phyloP scores from a whole-genome alignment of 768 basidiomycete species.

The Auricularia sp. region DNA sequence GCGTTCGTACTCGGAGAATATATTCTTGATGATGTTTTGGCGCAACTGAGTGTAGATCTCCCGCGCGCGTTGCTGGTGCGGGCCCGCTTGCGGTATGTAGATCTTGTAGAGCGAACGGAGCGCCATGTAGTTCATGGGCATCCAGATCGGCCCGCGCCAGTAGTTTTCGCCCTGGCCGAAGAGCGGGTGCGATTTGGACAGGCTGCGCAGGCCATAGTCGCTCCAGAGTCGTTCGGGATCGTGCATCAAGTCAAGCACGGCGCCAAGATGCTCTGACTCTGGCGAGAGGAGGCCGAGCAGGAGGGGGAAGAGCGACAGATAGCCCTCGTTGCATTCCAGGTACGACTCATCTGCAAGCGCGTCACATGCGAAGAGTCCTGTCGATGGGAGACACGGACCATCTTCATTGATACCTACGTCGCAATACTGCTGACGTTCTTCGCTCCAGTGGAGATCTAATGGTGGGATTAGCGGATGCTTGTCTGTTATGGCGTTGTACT shows the following conservation, averaged over 20 bases:
- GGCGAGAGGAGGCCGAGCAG: constrained; percentile 70
- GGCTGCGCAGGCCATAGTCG: constrained; percentile 74
- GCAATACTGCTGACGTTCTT: constrained; percentile 85
- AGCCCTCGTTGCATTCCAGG: constrained; percentile 85
- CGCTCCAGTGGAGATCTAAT: constrained; percentile 87
- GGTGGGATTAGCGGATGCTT: background rate
- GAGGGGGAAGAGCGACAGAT: constrained; percentile 90
- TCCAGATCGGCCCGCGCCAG: constrained; percentile 95
- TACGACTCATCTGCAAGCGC: constrained; percentile 68
- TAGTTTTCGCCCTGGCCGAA: constrained; percentile 93
- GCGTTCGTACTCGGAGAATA: constrained; percentile 79
- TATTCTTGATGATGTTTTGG: constrained; percentile 76
- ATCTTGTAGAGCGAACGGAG: constrained; percentile 73
- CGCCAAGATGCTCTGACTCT: constrained; percentile 66
- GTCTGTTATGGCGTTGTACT: constrained; percentile 5
- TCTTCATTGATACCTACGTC: constrained; percentile 78
- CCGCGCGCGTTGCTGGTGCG: constrained; percentile 61
- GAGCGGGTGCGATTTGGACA: constrained; percentile 79
- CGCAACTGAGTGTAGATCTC: constrained; percentile 75
- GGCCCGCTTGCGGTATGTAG: constrained; percentile 72
- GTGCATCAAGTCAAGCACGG: constrained; percentile 69
- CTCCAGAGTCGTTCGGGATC: constrained; percentile 90
- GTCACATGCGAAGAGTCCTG: background rate
- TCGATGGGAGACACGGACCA: constrained; percentile 33
- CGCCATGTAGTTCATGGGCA: constrained; percentile 93